These are phyloP conservation scores for Panaeolus cyanescens DNA, from an alignment of 768 basidiomycete genomes.

Conservation along the genomic window DNA sequence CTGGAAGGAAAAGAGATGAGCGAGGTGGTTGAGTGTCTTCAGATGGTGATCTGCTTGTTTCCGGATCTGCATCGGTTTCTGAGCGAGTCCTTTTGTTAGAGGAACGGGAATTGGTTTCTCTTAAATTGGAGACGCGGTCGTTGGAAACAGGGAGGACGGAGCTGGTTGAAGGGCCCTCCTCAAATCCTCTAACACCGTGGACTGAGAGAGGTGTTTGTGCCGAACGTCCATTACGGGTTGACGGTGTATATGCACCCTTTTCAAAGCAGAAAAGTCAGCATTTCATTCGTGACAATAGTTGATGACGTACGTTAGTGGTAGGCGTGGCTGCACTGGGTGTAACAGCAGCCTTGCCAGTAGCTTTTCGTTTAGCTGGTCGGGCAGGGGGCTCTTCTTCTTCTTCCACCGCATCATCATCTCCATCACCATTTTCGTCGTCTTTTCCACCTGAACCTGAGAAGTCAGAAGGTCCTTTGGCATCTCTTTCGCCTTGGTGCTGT, in stretches of 20 bases:
- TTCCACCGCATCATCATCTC: slow-evolving; percentile 42
- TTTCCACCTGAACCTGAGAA: slow-evolving; percentile 40
- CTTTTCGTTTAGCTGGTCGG: slow-evolving; percentile 27
- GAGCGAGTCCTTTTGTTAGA: neutral
- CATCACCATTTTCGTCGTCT: slow-evolving; percentile 38
- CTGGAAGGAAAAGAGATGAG: slow-evolving; percentile 8
- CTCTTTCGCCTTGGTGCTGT: slow-evolving; percentile 53
- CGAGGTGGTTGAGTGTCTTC: slow-evolving; percentile 11
- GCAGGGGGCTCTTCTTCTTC: slow-evolving; percentile 36
- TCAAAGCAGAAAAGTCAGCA: neutral
- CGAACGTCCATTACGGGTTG: slow-evolving; percentile 11
- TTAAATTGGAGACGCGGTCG: slow-evolving; percentile 23
- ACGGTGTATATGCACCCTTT: slow-evolving; percentile 27
- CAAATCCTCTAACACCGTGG: slow-evolving; percentile 22
- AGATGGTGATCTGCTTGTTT: slow-evolving; percentile 25
- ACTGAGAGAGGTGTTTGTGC: slow-evolving; percentile 31
- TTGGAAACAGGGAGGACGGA: slow-evolving; percentile 29
- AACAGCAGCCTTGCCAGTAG: slow-evolving; percentile 34
- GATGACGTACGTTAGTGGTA: slow-evolving; percentile 17
- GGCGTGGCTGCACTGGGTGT: slow-evolving; percentile 16
- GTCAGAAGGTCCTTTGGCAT: slow-evolving; percentile 46
- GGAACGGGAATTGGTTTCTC: slow-evolving; percentile 8
- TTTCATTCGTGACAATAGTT: slow-evolving; percentile 7
- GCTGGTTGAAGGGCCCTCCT: slow-evolving; percentile 15
- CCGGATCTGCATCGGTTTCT: slow-evolving; percentile 6